Evolutionary conservation across 768 basidiomycete genomes (phyloP).

Genomic region (Filobasidium floriforme): DNA sequence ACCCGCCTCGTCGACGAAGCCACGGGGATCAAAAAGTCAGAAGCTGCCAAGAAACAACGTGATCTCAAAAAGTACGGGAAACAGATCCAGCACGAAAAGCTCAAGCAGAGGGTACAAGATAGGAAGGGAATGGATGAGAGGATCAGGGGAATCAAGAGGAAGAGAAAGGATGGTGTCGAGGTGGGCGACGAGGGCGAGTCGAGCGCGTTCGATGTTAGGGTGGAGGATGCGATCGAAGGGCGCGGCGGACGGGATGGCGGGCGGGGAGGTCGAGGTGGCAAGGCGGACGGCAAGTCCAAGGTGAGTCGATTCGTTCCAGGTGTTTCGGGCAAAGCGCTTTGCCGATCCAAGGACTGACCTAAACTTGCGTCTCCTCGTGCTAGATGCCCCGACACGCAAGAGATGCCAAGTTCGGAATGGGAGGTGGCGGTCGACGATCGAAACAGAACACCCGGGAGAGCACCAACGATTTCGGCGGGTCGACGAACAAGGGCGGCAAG

Average conservation of each 20-base stretch:
- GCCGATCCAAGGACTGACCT: not conserved
- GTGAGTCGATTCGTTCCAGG: slow-evolving; percentile 15
- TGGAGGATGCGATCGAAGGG: slow-evolving; percentile 70
- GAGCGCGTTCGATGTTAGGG: slow-evolving; percentile 73
- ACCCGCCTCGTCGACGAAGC: slow-evolving; percentile 78
- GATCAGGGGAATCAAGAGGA: slow-evolving; percentile 78
- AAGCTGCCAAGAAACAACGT: slow-evolving; percentile 82
- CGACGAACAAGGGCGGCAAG: slow-evolving; percentile 30
- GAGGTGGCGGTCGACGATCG: slow-evolving; percentile 52
- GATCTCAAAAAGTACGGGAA: slow-evolving; percentile 98
- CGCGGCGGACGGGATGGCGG: slow-evolving; percentile 25
- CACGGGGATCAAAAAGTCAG: slow-evolving; percentile 79
- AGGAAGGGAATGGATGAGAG: slow-evolving; percentile 90
- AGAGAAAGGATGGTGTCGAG: slow-evolving; percentile 74
- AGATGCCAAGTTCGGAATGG: slow-evolving; percentile 73
- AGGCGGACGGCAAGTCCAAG: slow-evolving; percentile 26
- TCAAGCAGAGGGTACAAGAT: slow-evolving; percentile 75
- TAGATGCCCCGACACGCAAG: slow-evolving; percentile 56
- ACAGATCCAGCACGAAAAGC: slow-evolving; percentile 89
- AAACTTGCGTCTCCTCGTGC: slow-evolving; percentile 47
- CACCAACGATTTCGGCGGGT: slow-evolving; percentile 62
- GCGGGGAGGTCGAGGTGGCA: slow-evolving; percentile 30
- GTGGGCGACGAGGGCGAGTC: slow-evolving; percentile 54
- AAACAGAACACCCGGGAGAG: slow-evolving; percentile 78
- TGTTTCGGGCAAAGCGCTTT: not conserved